Base-by-base conservation (phyloP, 768 basidiomycete genomes). In the Trametes gibbosa region DNA sequence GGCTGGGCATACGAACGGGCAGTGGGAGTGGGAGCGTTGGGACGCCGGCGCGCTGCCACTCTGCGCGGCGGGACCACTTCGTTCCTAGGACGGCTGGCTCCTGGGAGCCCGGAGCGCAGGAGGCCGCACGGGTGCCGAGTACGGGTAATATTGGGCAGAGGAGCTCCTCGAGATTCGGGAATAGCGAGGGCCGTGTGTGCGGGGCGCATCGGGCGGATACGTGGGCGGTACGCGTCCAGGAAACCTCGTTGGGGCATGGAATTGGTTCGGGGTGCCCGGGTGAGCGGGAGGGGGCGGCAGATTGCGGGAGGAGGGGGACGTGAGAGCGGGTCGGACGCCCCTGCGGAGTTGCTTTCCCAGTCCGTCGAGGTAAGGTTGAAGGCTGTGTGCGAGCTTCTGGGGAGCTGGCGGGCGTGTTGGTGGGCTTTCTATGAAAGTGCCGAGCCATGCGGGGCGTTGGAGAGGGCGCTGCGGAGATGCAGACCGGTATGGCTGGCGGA, bases 41-140 rank as follows among this genome's bases (percentile, higher is more conserved):
- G 41, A n/a, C 7, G n/a, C 29, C 29, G 29, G 29, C 10, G 29
- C 10, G 29, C 29, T 5, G 29, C 29, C 5, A 32, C 29, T 4
- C 29, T 32, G 29, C 37, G 34, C 10, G 49, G 39, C 34, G 59
- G 53, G 37, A 41, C 53, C 12, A 48, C 40, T 41, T 19, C 40
- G 59, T 61, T 50, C 59, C 59, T 61, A 41, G 49, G 49, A 55
- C 39, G 39, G 53, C 42, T 32, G n/a, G 49, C 27, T 27, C 47
- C 53, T 61, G 59, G 53, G 43, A 61, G 49, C 43, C 54, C 47
- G 54, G 59, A 42, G 51, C 42, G 41, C 48, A 50, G 50, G 54
- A 49, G 47, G 53, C 49, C 32, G 7, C 24, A 27, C 41, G 51
- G 27, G 53, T 56, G 59, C 59, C 59, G 59, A 55, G 9, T 21